Base-by-base conservation (phyloP, 2,329 filamentous ascomycete genomes). In the Cladosporium sp. region DNA sequence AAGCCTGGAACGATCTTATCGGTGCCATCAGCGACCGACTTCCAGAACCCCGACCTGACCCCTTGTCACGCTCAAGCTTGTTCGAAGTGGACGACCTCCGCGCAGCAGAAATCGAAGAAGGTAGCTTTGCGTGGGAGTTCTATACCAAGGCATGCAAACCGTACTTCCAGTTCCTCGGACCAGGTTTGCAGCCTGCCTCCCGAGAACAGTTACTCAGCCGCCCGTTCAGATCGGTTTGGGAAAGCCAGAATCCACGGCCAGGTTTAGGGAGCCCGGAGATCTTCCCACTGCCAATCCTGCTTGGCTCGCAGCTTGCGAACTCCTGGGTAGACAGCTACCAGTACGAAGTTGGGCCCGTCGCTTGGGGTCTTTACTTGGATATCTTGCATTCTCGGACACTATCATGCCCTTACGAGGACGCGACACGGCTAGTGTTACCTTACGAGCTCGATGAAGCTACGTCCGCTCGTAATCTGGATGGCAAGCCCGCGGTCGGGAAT, bases 231-330 rank as follows among this genome's bases (percentile, higher is more conserved):
- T 9, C 10, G 4, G 34, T 34, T 18, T 45, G 14, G 31, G 43
- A 32, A 40, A 32, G 8, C 3, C 45, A 40, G 9, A 14, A 32
- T 22, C 16, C 16, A 13, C 31, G 10, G 3, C 9, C 18, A 38
- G 34, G 8, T 11, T 9, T 11, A 9, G 34, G n/a, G 34, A 35
- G 4, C 8, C 22, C 22, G 5, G 22, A 28, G 2, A 9, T 31
- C 7, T 32, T 48, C 10, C 45, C 45, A 32, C 18, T 48, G 13
- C 45, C 45, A n/a, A 48, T 48, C 19, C 35, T 48, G 16, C 19
- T 48, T 4, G 35, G 45, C 8, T 7, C 13, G 9, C 34, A 40
- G 34, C 11, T 28, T 38, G 35, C 45, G 6, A 32, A 16, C 1
- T 16, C 16, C 22, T 48, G 22, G 45, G 19, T 32, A 2, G 34